phyloP scores from a whole-genome alignment of 2,329 filamentous ascomycete species.

The Beauveria varroae region DNA sequence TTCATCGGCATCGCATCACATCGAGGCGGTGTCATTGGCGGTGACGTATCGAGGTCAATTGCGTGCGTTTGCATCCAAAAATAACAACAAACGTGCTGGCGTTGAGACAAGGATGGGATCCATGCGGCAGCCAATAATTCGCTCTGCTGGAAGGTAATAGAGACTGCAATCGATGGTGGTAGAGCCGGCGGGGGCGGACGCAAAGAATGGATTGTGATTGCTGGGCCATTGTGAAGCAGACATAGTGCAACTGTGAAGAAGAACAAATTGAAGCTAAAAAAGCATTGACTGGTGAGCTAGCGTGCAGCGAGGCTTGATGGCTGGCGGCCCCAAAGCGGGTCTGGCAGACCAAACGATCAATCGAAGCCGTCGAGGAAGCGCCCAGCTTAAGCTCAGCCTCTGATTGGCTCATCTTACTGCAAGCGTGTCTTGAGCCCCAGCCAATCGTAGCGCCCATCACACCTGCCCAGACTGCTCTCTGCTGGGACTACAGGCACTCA shows the following conservation, averaged over 20 bases:
- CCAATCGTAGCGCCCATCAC: constrained; percentile 10
- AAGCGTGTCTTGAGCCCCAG: not conserved
- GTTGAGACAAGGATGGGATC: not conserved
- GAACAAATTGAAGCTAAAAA: not conserved
- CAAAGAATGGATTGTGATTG: not conserved
- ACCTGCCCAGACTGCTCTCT: not conserved
- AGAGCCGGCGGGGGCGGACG: not conserved
- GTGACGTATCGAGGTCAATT: not conserved
- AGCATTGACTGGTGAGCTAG: not conserved
- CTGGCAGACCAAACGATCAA: constrained; percentile 1
- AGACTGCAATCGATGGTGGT: not conserved
- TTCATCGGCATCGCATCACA: not conserved
- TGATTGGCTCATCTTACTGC: constrained; percentile 8
- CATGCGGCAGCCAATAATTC: not conserved
- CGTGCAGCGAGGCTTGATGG: constrained; percentile 5
- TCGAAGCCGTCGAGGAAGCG: constrained; percentile 15
- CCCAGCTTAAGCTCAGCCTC: not conserved
- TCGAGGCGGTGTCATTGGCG: not conserved
- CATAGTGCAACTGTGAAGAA: not conserved
- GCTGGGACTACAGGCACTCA: not conserved
- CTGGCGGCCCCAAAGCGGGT: constrained; percentile 4
- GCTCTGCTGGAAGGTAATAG: not conserved
- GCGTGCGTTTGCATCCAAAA: constrained; percentile 7
- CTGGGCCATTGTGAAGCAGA: not conserved
- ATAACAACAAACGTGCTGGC: not conserved